Base-by-base conservation (phyloP, 1,139 yeast species). In the Saccharomyces uvarum region DNA sequence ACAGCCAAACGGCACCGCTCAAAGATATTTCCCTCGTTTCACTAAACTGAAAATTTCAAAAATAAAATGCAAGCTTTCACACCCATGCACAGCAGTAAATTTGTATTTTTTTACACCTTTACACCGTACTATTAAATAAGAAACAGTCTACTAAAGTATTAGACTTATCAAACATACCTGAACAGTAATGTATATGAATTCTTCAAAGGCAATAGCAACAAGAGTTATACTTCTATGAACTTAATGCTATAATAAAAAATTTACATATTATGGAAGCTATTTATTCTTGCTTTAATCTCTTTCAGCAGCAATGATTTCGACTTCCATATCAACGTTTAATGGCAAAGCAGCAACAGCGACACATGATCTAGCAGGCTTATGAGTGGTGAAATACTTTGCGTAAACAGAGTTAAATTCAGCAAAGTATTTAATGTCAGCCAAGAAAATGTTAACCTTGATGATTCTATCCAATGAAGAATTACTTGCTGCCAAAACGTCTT, bases 311-410 rank as follows among this genome's bases (percentile, higher is more conserved):
- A 90, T 75, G 53, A 84, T 88, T 75, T 90, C 97, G 63, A 80
- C 75, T 70, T 80, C 84, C 53, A 86, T 79, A 56, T 81, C 86
- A 57, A 83, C 88, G 56, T 89, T 88, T 70, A 90, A 81, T 59
- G 98, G 98, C 69, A 90, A 82, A 59, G 82, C 83, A 71, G 82
- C 84, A 61, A 89, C 97, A 49, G 97, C 96, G 63, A 90, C 95
- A 77, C 96, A 89, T 1, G 96, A 87, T 79, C 98, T 87, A 44
- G 97, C 97, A 54, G 98, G 97, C 74, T 86, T 87, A 77, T 88
- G 95, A 56, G 76, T 78, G 70, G 71, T 77, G 76, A 91, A 90
- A 74, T 86, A 87, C 73, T 86, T 84, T 60, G 81, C 83, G 74
- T 90, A 91, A 53, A 88, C 93, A 62, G 78, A 79, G 75, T 91